Conservation (phyloP, 345 rosid species). For the Lepidium aucheri region DNA sequence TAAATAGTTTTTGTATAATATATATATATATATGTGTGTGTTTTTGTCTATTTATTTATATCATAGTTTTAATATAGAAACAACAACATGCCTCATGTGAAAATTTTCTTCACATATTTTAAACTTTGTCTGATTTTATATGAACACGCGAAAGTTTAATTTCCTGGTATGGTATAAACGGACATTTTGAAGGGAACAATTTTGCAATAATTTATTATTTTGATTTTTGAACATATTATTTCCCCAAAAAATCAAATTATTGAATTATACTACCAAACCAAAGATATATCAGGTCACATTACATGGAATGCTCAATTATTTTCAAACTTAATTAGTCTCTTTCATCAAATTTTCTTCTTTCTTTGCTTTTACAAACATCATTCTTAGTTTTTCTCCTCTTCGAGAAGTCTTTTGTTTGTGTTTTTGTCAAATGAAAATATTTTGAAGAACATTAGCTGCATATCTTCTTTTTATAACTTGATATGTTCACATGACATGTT, state of each 20-base stretch:
- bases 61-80: background rate
- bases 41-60: no score
- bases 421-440: background rate
- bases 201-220: background rate
- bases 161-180: background rate
- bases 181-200: background rate
- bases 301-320: background rate
- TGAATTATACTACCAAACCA: background rate
- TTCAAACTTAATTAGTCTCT: background rate
- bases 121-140: background rate
- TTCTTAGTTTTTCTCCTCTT: background rate
- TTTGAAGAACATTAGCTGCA: background rate
- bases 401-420: background rate
- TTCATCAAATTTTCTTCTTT: background rate
- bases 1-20: no score
- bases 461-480: background rate
- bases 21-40: no score
- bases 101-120: background rate
- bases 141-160: background rate
- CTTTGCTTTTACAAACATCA: background rate
- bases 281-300: background rate
- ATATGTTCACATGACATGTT: background rate
- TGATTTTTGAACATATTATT: background rate
- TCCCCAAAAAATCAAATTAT: background rate
- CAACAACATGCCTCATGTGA: background rate